Evolutionary conservation across 2,329 filamentous ascomycete species (phyloP), one percentile per base, ranked within the genome.

Genomic region (Fusarium sp.): DNA sequence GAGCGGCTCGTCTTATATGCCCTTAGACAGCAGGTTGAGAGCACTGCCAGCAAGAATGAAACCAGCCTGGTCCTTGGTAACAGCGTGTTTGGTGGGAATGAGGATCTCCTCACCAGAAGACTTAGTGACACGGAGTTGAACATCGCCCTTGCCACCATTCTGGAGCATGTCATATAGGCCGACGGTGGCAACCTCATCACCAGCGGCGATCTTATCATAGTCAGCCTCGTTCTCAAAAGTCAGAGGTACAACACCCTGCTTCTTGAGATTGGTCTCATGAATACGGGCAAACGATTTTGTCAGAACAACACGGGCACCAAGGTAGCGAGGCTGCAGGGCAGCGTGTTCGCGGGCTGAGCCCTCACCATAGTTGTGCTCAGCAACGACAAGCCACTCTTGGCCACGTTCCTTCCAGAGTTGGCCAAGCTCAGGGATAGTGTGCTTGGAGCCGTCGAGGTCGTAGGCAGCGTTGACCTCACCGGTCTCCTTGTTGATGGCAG

Each of bases 351-450:
- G 89, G 5, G 94, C 94, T 57, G 92, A 94, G 23, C 94, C 94
- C 82, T 97, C 94, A 73, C 95, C 94, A 84, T 97, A 97, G 87
- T 99, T 99, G 84, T 97, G 94, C 85, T 99, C 96, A 23, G 95
- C 96, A 33, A 99, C 93, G 18, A 98, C 94, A 63, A 98, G 89
- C 96, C 96, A 99, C 70, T 93, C 89, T 76, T 90, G 89, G 14
- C 89, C 89, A 73, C 90, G 85, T 27, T 88, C 86, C 81, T 94
- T 94, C 95, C 95, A 99, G 73, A 89, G 88, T 80, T 90, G 90
- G 3, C 92, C 96, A 18, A 99, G 90, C 71, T 96, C 94, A 7
- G 95, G 95, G 79, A 98, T 98, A 37, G 93, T 92, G 78, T 90
- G 88, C 78, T 85, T 86, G 66, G 86, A 87, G 77, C 94, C 94